Percentiles rank a stretch among this genome's conserved stretches.
Evolutionary conservation across 768 basidiomycete species (phyloP).

Genomic region (Melanogaster broomeanus): DNA sequence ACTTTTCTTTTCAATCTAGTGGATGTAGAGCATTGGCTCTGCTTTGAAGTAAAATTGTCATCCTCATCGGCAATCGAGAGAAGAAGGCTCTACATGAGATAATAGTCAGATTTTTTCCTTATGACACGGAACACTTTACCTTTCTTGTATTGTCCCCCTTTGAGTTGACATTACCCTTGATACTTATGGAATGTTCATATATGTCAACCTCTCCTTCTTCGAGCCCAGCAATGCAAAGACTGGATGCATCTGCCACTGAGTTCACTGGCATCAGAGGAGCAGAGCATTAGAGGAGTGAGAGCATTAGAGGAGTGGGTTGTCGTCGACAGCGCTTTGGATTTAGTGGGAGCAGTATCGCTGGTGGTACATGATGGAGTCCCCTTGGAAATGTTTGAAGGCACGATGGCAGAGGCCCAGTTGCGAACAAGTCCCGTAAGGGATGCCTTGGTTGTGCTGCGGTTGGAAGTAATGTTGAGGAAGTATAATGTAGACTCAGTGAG

Average conservation of each 20-base stretch:
- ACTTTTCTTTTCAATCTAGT: background rate
- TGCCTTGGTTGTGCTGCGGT: background rate
- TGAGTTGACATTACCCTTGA: background rate
- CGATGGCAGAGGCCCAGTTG: background rate
- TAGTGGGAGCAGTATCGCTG: background rate
- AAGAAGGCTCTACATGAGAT: background rate
- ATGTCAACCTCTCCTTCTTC: background rate
- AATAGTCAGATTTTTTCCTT: background rate
- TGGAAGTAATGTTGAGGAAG: slow-evolving; percentile 2
- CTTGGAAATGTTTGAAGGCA: no score
- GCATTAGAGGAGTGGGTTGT: no score
- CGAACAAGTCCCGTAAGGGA: background rate
- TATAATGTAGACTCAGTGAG: slow-evolving; percentile 2
- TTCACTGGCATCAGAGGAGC: background rate
- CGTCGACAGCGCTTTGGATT: no score
- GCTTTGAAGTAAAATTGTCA: background rate
- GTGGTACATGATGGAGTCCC: background rate
- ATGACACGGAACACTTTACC: background rate
- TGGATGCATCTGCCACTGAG: background rate
- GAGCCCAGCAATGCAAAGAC: background rate
- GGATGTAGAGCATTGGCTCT: background rate
- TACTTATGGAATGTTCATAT: background rate
- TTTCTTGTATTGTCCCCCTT: background rate
- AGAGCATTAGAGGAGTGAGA: no score
- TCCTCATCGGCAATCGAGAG: background rate